Evolutionary conservation across 2,329 filamentous ascomycete genomes (phyloP).

Genomic region (Chrysoporthe deuterocubensis): DNA sequence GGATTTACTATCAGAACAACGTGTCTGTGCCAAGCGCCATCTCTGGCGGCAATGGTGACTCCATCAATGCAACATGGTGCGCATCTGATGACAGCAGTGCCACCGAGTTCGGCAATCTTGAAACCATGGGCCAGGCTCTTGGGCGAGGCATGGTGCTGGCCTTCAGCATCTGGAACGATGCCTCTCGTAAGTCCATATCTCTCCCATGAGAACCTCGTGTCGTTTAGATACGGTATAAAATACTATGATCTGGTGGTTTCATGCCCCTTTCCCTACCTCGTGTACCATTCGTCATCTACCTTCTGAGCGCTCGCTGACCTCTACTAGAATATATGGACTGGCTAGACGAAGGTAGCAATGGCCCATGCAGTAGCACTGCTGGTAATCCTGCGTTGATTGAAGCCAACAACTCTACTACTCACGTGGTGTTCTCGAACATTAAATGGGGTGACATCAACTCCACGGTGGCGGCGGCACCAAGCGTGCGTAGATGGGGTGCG

Average conservation of each 20-base stretch:
- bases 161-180: slow-evolving; percentile 54
- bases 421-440: slow-evolving; percentile 54
- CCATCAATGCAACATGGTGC: slow-evolving; percentile 57
- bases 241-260: no score
- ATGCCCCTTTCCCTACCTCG: neutral
- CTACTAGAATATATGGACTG: slow-evolving; percentile 49
- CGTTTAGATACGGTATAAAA: no score
- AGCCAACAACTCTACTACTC: slow-evolving; percentile 46
- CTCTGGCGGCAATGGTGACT: slow-evolving; percentile 30
- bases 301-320: neutral
- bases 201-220: no score
- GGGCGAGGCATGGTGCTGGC: slow-evolving; percentile 49
- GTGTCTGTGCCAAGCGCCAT: slow-evolving; percentile 43
- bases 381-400: slow-evolving; percentile 52
- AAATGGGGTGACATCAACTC: slow-evolving; percentile 58
- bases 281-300: neutral
- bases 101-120: slow-evolving; percentile 34
- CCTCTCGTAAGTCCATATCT: slow-evolving; percentile 29
- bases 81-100: slow-evolving; percentile 35
- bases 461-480: slow-evolving; percentile 36
- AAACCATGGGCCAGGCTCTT: slow-evolving; percentile 45
- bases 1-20: slow-evolving; percentile 51
- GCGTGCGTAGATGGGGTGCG: no score
- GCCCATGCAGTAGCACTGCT: slow-evolving; percentile 52
- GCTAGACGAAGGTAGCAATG: slow-evolving; percentile 50